phyloP scores from a whole-genome alignment of 2,329 filamentous ascomycete species.

The Aureobasidium sp. region DNA sequence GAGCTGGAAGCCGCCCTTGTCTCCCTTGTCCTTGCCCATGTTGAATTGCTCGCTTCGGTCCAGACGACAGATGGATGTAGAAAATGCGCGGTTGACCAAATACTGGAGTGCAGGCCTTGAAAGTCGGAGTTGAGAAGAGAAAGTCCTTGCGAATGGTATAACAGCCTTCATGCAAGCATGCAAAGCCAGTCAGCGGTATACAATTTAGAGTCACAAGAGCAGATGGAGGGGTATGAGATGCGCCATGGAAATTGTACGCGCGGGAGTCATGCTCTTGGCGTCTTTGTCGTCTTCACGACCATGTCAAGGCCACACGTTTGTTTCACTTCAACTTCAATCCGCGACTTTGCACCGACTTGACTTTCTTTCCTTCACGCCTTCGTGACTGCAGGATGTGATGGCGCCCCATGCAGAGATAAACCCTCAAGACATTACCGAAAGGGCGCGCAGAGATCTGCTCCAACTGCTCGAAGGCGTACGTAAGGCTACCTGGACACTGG shows the following conservation, averaged over 20 bases:
- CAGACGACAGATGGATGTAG: background rate
- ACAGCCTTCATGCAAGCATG: constrained; percentile 15
- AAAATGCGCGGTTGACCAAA: background rate
- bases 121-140: constrained; percentile 1
- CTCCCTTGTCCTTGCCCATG: constrained; percentile 42
- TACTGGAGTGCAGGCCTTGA: background rate
- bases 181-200: constrained; percentile 7
- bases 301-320: background rate
- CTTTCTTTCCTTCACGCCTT: constrained; percentile 6
- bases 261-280: constrained; percentile 2
- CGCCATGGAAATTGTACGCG: background rate
- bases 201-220: background rate
- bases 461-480: constrained; percentile 91
- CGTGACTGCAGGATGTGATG: constrained; percentile 26
- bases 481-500: constrained; percentile 35
- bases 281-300: constrained; percentile 1
- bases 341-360: background rate
- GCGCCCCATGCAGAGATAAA: constrained; percentile 50
- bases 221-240: constrained; percentile 3
- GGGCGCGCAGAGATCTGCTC: constrained; percentile 81
- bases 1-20: constrained; percentile 50
- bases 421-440: constrained; percentile 68
- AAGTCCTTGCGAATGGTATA: constrained; percentile 7
- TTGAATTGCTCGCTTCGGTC: constrained; percentile 21
- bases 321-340: background rate